Percentiles rank a stretch among this genome's conserved stretches.
Conservation (phyloP, 306 rosid species). For the Ziziphus jujuba region DNA sequence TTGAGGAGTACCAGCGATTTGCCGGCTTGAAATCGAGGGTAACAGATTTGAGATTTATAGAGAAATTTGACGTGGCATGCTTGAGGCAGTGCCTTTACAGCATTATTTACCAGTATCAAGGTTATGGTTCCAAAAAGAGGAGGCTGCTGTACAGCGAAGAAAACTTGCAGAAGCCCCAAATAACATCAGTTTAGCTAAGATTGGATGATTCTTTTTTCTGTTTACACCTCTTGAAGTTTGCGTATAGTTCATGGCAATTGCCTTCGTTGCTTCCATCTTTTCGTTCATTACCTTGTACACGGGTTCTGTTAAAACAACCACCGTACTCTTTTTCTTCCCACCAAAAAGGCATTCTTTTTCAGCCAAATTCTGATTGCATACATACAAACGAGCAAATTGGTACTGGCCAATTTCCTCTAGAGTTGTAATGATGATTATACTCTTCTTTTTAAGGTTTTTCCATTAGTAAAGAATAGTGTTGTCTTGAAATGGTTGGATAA, state of each 20-base stretch:
- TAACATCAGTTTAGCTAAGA: constrained; percentile 46
- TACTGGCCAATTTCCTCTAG: too few relatives aligned
- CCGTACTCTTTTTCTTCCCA: not conserved
- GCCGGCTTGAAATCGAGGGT: constrained; percentile 74
- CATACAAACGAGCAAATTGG: too few relatives aligned
- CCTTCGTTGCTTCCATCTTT: constrained; percentile 4
- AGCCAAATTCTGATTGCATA: too few relatives aligned
- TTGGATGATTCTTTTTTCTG: constrained; percentile 10
- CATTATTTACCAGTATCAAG: constrained; percentile 88
- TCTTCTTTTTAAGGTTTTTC: too few relatives aligned
- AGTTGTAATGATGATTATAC: too few relatives aligned
- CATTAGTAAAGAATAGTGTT: too few relatives aligned
- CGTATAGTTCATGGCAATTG: constrained; percentile 7
- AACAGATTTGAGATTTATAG: constrained; percentile 67
- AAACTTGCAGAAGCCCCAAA: constrained; percentile 64
- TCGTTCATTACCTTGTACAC: not conserved
- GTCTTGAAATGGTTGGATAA: too few relatives aligned
- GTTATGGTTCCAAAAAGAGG: constrained; percentile 77
- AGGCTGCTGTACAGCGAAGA: constrained; percentile 70
- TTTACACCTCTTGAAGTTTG: constrained; percentile 3
- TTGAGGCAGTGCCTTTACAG: constrained; percentile 92
- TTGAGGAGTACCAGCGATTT: constrained; percentile 79
- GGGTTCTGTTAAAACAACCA: too few relatives aligned
- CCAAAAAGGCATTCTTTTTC: too few relatives aligned
- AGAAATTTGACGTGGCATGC: constrained; percentile 49